Evolutionary conservation across 1,284 basidiomycete genomes (phyloP), one percentile per base, ranked within the genome.

Genomic region (Thecaphora thlaspeos): DNA sequence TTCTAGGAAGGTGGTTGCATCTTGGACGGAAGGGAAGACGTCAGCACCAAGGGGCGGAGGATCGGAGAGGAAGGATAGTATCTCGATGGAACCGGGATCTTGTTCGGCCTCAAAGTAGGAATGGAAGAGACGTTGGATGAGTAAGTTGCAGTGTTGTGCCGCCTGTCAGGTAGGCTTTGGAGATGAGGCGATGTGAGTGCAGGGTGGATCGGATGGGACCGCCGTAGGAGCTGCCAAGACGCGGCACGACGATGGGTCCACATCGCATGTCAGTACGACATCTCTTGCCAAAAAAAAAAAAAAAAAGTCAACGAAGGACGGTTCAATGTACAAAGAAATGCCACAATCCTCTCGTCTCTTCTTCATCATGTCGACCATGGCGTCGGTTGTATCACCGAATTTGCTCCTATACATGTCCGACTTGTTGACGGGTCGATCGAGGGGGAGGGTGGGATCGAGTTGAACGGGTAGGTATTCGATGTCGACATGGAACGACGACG

Each of bases 391-490:
- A 8, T 28, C 19, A 5, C 49, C 49, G 41, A 51, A 51, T 34
- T 46, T 45, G 15, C 14, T 17, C 14, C 22, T n/a, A 17, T 51
- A 51, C 4, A 3, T 11, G 19, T 51, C 49, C 11, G 18, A 15
- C 46, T 51, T 51, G 49, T 34, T 36, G 21, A 46, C 4, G 10
- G 49, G 5, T 5, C 19, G 3, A 17, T 51, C 49, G 10, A 21
- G 8, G 12, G 49, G 43, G 15, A 51, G 23, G 10, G 43, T 45
- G 9, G 49, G 43, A n/a, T 51, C 49, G 18, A 51, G 36, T 34
- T 51, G 49, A 43, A 32, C 46, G 17, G 49, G 49, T 12, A 32
- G 36, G 49, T 28, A 51, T 11, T 40, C 15, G 32, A 51, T 46
- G 23, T 39, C 17, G 7, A 28, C 23, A 8, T 51, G 23, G 10